These are phyloP conservation scores for Fusarium succisae DNA, from an alignment of 2,329 filamentous ascomycete genomes.

Conservation along the genomic window DNA sequence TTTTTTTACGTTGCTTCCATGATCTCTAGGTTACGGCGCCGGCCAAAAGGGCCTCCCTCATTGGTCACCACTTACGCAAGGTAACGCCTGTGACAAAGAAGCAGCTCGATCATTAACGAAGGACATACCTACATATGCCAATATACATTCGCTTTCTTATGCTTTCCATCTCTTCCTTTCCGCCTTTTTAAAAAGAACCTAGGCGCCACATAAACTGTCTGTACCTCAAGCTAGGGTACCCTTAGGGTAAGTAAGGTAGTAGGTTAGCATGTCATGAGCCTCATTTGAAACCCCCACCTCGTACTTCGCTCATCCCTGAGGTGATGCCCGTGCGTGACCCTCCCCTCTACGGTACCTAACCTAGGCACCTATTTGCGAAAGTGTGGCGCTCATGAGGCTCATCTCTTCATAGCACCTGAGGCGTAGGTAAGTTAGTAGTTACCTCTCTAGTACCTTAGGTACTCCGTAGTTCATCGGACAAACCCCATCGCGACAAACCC, in stretches of 20 bases:
- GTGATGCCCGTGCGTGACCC: neutral
- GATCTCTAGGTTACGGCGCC: too few relatives aligned
- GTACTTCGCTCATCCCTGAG: neutral
- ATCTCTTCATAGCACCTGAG: constrained; percentile 24
- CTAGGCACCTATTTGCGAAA: neutral
- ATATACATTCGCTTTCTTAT: neutral
- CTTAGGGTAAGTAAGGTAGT: neutral
- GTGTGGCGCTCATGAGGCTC: constrained; percentile 33
- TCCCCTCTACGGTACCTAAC: neutral
- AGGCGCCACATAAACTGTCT: neutral
- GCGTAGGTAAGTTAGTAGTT: neutral
- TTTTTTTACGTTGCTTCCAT: neutral
- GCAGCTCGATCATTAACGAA: neutral
- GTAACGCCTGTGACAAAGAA: neutral
- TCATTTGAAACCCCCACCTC: constrained; percentile 14
- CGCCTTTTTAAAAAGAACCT: neutral
- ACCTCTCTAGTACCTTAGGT: neutral
- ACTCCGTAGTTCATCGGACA: constrained; percentile 8
- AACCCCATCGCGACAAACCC: constrained; percentile 14
- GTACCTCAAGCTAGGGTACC: neutral
- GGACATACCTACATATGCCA: neutral
- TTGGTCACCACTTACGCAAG: neutral
- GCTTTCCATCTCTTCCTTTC: neutral
- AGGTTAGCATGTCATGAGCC: neutral
- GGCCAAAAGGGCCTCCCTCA: neutral